Evolutionary conservation across 441 rosid species (phyloP).

Genomic region (Pelargonium fulgidum): DNA sequence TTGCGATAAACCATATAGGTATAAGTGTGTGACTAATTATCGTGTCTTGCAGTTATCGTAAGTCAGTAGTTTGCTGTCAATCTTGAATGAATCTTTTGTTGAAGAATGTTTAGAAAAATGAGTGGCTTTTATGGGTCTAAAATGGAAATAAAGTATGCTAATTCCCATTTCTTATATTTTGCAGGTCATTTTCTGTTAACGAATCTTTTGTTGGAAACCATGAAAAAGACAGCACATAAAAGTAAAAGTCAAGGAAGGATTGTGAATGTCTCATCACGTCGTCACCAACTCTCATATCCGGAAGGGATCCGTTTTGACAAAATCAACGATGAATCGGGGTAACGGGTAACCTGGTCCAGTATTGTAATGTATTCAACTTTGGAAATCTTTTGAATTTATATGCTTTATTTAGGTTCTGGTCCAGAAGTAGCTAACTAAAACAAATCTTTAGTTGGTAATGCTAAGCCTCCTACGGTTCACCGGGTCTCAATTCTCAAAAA

Average conservation of each 20-base stretch:
- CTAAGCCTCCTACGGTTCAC: background rate
- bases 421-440: background rate
- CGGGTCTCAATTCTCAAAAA: too few species aligned
- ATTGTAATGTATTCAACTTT: background rate
- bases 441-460: background rate
- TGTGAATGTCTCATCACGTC: constrained; percentile 21
- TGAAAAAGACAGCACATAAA: constrained; percentile 24
- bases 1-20: constrained; percentile 30
- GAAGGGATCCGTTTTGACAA: constrained; percentile 28
- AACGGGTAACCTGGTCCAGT: constrained; percentile 9
- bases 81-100: background rate
- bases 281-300: constrained; percentile 18
- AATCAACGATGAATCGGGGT: constrained; percentile 19
- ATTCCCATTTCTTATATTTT: background rate
- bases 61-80: background rate
- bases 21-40: background rate
- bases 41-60: background rate
- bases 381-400: background rate
- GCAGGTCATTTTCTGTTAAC: constrained; percentile 32
- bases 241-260: constrained; percentile 25
- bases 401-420: background rate
- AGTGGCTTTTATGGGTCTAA: background rate
- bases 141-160: background rate
- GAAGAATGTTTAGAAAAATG: background rate
- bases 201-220: constrained; percentile 25